Evolutionary conservation across 2,329 filamentous ascomycete species (phyloP).

Genomic region (Paraconiothyrium sp.): DNA sequence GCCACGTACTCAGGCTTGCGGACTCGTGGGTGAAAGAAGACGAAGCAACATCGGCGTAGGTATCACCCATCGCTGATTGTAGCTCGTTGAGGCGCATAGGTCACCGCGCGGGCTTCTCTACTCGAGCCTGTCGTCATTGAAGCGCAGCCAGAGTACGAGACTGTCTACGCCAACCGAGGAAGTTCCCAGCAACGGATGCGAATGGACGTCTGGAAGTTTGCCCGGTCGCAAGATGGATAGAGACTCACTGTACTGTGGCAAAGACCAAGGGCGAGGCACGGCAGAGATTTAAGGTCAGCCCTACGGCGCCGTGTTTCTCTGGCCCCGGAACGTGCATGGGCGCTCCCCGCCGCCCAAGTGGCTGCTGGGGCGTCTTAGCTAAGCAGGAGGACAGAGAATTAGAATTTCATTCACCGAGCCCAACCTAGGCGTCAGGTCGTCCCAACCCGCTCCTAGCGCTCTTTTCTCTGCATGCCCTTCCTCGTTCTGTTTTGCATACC

Average conservation of each 20-base stretch:
- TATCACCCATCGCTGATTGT: too few species aligned
- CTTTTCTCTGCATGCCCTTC: not conserved
- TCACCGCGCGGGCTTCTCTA: too few species aligned
- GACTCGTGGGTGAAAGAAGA: too few species aligned
- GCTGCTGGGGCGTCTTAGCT: not conserved
- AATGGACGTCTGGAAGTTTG: too few species aligned
- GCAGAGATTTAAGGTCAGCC: slow-evolving; percentile 7
- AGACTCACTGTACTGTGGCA: not conserved
- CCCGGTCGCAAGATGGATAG: too few species aligned
- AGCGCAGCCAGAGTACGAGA: too few species aligned
- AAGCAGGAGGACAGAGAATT: slow-evolving; percentile 7
- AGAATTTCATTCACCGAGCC: slow-evolving; percentile 14
- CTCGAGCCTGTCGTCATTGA: too few species aligned
- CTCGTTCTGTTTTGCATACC: slow-evolving; percentile 3
- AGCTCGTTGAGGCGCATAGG: too few species aligned
- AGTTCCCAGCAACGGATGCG: too few species aligned
- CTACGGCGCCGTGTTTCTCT: not conserved
- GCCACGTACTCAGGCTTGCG: too few species aligned
- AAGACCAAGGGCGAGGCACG: not conserved
- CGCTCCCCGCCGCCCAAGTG: slow-evolving; percentile 7
- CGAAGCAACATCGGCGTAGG: too few species aligned
- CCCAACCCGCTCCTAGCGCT: slow-evolving; percentile 6
- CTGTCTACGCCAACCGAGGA: too few species aligned
- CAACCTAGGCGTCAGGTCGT: slow-evolving; percentile 7
- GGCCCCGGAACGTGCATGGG: slow-evolving; percentile 8